A percentile compares a stretch with the other conserved stretches of the same genome.
Conservation (phyloP, 306 rosid species). For the Neltuma alba region DNA sequence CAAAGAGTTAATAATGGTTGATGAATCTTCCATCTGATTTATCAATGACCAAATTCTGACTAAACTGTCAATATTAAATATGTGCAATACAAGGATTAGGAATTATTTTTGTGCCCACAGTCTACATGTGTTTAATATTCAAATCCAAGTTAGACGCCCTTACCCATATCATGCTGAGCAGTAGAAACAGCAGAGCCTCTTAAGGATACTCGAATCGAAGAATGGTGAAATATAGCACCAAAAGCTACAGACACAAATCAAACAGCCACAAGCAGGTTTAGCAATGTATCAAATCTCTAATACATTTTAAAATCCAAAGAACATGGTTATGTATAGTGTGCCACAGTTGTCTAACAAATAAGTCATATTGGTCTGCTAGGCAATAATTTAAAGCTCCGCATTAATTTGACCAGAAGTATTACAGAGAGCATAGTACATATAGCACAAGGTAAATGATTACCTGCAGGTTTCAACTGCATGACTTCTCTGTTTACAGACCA, state of each 20-base stretch:
- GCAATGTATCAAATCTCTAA: background rate
- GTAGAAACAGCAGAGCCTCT: constrained; percentile 4
- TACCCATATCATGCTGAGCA: background rate
- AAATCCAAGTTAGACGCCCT: background rate
- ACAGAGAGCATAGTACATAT: background rate
- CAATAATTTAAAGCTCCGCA: constrained; percentile 13
- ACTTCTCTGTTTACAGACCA: constrained; percentile 23
- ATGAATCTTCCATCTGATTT: background rate
- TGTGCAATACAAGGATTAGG: constrained; percentile 7
- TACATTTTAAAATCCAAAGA: background rate
- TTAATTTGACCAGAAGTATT: constrained; percentile 23
- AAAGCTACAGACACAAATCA: background rate
- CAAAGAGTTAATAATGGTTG: background rate
- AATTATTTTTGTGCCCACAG: background rate
- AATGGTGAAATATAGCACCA: constrained; percentile 17
- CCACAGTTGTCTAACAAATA: constrained; percentile 25
- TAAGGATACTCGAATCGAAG: constrained; percentile 15
- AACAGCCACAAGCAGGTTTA: background rate
- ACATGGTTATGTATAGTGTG: constrained; percentile 4
- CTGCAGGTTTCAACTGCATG: constrained; percentile 30
- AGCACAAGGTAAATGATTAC: constrained; percentile 23
- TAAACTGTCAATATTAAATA: background rate
- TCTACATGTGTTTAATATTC: background rate
- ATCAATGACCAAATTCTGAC: constrained; percentile 5
- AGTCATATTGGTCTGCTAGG: constrained; percentile 13